Conservation (phyloP, 2,329 filamentous ascomycete species). For the Aspergillus costaricaensis region DNA sequence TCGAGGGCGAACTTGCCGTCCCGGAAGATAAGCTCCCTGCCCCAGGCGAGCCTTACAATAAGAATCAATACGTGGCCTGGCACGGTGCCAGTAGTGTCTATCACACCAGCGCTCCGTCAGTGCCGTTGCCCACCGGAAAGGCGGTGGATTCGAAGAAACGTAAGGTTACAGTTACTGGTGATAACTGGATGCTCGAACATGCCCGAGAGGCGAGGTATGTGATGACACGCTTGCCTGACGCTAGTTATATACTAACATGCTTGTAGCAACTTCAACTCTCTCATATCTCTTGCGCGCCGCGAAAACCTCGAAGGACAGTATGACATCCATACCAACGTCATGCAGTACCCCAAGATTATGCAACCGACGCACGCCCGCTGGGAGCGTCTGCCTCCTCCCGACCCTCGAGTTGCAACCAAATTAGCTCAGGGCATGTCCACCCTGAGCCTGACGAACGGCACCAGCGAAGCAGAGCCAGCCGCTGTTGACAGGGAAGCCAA, state of each 20-base stretch:
- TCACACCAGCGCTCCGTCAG: constrained; percentile 75
- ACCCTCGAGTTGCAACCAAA: constrained; percentile 30
- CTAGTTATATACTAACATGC: constrained; percentile 13
- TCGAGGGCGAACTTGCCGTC: constrained; percentile 89
- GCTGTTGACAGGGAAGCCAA: constrained; percentile 11
- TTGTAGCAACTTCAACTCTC: constrained; percentile 77
- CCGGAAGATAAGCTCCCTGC: constrained; percentile 78
- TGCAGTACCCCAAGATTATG: constrained; percentile 84
- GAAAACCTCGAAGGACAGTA: constrained; percentile 76
- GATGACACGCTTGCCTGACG: neutral
- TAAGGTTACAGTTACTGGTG: constrained; percentile 83
- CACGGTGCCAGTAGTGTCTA: constrained; percentile 96
- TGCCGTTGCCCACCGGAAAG: constrained; percentile 75
- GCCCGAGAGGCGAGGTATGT: constrained; percentile 83
- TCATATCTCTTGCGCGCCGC: constrained; percentile 68
- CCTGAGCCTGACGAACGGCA: constrained; percentile 37
- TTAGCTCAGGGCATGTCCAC: constrained; percentile 38
- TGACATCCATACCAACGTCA: constrained; percentile 88
- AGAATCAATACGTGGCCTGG: constrained; percentile 98
- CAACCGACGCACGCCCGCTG: constrained; percentile 86
- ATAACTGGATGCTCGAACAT: constrained; percentile 97
- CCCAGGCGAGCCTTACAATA: constrained; percentile 88
- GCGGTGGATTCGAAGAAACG: constrained; percentile 75
- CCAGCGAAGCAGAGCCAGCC: constrained; percentile 22
- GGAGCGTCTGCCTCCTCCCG: constrained; percentile 64